Percentiles rank a stretch among this genome's conserved stretches.
Evolutionary conservation across 805 yeast genomes (phyloP).

Genomic region (Candida palmyrensis): DNA sequence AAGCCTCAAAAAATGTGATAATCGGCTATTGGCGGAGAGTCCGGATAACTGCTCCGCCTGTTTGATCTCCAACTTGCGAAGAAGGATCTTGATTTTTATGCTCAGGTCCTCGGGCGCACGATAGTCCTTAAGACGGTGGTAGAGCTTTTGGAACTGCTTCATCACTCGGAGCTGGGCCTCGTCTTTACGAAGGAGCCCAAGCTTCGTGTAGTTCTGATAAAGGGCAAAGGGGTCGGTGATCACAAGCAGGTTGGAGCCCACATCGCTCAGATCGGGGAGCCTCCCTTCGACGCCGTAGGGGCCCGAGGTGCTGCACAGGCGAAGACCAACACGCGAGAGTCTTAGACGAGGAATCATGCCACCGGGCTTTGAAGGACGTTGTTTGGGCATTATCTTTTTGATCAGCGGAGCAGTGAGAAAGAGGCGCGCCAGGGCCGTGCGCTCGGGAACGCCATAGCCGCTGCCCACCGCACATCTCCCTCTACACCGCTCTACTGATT

Average conservation of each 20-base stretch:
- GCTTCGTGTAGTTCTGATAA: conserved; percentile 48
- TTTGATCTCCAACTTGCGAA: conserved; percentile 28
- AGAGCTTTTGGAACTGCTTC: conserved; percentile 56
- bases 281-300: conserved; percentile 37
- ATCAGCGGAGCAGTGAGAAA: no score
- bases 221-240: conserved; percentile 61
- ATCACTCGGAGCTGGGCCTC: conserved; percentile 58
- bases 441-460: no score
- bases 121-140: conserved; percentile 55
- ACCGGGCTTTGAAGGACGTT: no score
- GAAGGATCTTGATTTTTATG: conserved; percentile 37
- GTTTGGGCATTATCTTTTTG: no score
- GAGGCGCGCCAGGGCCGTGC: no score
- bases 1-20: conserved; percentile 9
- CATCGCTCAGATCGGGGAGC: conserved; percentile 14
- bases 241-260: conserved; percentile 16
- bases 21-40: conserved; percentile 8
- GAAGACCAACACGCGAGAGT: no score
- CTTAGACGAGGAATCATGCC: no score
- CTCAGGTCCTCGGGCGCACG: conserved; percentile 46
- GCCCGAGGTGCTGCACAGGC: no score
- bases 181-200: conserved; percentile 51
- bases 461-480: no score
- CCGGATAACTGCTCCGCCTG: conserved; percentile 19
- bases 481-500: no score